phyloP scores from a whole-genome alignment of 345 rosid species.

The Gossypium stocksii region DNA sequence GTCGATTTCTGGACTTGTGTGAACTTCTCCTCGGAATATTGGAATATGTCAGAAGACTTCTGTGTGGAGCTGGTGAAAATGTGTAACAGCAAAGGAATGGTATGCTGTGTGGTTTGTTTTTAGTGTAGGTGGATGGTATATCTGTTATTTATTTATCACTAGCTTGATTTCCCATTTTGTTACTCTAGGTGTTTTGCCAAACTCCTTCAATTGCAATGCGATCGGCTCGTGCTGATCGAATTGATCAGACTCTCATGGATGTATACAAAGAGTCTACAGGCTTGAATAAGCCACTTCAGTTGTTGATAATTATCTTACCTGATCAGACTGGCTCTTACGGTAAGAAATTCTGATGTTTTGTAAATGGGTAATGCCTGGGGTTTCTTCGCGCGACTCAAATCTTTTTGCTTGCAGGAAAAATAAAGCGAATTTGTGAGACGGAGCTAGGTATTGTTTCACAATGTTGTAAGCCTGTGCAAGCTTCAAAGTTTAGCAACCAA shows the following conservation, averaged over 20 bases:
- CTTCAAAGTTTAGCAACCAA: conserved; percentile 33
- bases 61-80: conserved; percentile 42
- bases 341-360: conserved; percentile 13
- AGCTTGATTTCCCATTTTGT: not conserved
- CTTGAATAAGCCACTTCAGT: conserved; percentile 34
- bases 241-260: conserved; percentile 46
- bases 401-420: conserved; percentile 34
- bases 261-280: conserved; percentile 22
- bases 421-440: conserved; percentile 68
- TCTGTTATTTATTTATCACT: not conserved
- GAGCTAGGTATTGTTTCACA: conserved; percentile 74
- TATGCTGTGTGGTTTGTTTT: conserved; percentile 18
- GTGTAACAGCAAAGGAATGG: conserved; percentile 79
- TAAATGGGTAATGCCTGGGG: not conserved
- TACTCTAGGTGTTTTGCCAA: conserved; percentile 35
- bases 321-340: conserved; percentile 61
- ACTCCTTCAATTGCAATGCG: conserved; percentile 34
- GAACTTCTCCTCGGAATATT: conserved; percentile 34
- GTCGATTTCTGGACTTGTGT: conserved; percentile 64
- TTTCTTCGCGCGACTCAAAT: not conserved
- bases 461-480: conserved; percentile 60
- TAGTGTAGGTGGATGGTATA: not conserved
- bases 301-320: conserved; percentile 62
- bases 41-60: conserved; percentile 21
- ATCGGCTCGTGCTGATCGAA: conserved; percentile 26